Evolutionary conservation across 1,139 yeast species (phyloP).

Genomic region (Geotrichum carabidarum): DNA sequence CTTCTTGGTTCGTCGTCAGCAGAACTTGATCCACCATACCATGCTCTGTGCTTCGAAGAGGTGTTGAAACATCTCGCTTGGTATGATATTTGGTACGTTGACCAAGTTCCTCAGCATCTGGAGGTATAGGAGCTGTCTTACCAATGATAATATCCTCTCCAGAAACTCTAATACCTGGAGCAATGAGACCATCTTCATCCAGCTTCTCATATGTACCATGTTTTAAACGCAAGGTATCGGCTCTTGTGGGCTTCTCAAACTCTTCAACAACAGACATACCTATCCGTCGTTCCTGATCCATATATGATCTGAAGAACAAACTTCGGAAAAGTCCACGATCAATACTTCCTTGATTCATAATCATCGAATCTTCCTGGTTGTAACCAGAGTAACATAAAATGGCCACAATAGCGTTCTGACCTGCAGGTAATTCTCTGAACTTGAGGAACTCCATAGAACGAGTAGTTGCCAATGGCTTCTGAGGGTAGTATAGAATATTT

Average conservation of each 20-base stretch:
- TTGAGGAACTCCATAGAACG: slow-evolving; percentile 96
- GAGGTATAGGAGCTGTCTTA: slow-evolving; percentile 96
- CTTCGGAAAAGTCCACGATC: slow-evolving; percentile 96
- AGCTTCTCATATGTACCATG: slow-evolving; percentile 97
- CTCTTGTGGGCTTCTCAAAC: slow-evolving; percentile 91
- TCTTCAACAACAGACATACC: slow-evolving; percentile 98
- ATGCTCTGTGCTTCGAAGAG: slow-evolving; percentile 90
- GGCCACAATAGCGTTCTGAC: slow-evolving; percentile 97
- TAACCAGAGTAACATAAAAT: slow-evolving; percentile 97
- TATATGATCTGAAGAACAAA: slow-evolving; percentile 89
- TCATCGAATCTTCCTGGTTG: slow-evolving; percentile 99
- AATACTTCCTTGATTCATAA: slow-evolving; percentile 96
- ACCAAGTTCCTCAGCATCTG: slow-evolving; percentile 96
- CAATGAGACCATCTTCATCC: slow-evolving; percentile 96
- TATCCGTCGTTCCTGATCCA: slow-evolving; percentile 97
- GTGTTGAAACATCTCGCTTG: slow-evolving; percentile 97
- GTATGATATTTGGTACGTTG: slow-evolving; percentile 98
- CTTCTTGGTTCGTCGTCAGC: slow-evolving; percentile 95
- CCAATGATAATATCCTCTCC: slow-evolving; percentile 99
- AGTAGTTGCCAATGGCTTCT: slow-evolving; percentile 98
- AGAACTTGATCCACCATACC: slow-evolving; percentile 98
- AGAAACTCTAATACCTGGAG: slow-evolving; percentile 97
- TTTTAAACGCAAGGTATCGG: slow-evolving; percentile 88
- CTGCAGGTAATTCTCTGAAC: slow-evolving; percentile 97
- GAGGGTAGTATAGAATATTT: slow-evolving; percentile 92